Conservation (phyloP, 2,329 filamentous ascomycete species). For the Zasmidium citrigriseum region DNA sequence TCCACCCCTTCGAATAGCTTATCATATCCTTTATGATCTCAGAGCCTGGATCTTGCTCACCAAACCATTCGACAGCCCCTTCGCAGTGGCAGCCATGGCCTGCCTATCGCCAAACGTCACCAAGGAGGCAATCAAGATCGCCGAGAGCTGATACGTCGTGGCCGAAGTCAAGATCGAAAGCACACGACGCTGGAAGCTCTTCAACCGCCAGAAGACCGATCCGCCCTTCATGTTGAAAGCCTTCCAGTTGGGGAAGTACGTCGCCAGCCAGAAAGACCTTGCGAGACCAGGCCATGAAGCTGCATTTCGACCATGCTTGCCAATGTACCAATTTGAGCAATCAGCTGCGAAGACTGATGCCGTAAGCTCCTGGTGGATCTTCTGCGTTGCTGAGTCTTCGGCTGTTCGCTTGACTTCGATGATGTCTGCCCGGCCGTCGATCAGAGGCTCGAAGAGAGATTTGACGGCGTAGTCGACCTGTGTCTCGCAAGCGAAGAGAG, state of each 20-base stretch:
- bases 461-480: slow-evolving; percentile 28
- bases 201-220: background rate
- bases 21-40: background rate
- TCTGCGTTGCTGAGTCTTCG: slow-evolving; percentile 35
- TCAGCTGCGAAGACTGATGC: background rate
- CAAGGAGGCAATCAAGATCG: background rate
- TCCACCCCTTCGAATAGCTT: no score
- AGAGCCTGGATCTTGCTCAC: background rate
- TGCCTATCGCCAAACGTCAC: background rate
- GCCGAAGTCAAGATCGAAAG: background rate
- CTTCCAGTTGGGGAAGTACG: background rate
- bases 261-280: background rate
- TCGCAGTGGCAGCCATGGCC: background rate
- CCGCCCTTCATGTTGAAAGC: background rate
- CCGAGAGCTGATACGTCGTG: background rate
- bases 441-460: slow-evolving; percentile 34
- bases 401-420: slow-evolving; percentile 40
- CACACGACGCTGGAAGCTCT: background rate
- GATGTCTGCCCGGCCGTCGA: slow-evolving; percentile 35
- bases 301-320: background rate
- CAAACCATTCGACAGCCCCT: background rate
- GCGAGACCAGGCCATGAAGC: background rate
- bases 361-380: slow-evolving; percentile 29
- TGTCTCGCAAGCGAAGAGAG: slow-evolving; percentile 14
- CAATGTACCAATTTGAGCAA: background rate